Evolutionary conservation across 2,329 filamentous ascomycete species (phyloP).

Genomic region (Bipolaris zeicola): DNA sequence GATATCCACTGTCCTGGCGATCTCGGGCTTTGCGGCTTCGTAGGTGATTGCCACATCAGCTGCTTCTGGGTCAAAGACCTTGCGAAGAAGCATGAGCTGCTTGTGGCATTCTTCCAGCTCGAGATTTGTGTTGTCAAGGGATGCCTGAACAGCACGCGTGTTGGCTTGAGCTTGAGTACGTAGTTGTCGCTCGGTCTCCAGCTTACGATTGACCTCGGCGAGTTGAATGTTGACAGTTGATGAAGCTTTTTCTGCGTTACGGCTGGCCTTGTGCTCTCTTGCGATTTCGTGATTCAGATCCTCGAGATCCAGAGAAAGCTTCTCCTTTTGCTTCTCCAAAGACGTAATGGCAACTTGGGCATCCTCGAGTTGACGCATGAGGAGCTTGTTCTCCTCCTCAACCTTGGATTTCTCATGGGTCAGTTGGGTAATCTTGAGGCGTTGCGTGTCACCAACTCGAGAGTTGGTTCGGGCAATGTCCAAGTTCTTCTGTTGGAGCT

Average conservation of each 20-base stretch:
- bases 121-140: constrained; percentile 77
- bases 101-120: constrained; percentile 81
- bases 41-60: constrained; percentile 68
- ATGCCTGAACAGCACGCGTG: constrained; percentile 76
- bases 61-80: constrained; percentile 80
- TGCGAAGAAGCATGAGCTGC: constrained; percentile 81
- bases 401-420: constrained; percentile 82
- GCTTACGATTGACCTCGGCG: constrained; percentile 83
- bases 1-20: constrained; percentile 72
- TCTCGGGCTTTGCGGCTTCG: constrained; percentile 71
- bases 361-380: constrained; percentile 85
- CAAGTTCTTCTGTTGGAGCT: constrained; percentile 94
- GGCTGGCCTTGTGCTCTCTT: constrained; percentile 84
- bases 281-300: constrained; percentile 92
- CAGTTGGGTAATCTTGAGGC: constrained; percentile 74
- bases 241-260: constrained; percentile 86
- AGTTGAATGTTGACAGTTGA: constrained; percentile 81
- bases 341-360: constrained; percentile 81
- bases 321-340: constrained; percentile 92
- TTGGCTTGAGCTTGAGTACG: constrained; percentile 85
- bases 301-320: constrained; percentile 83
- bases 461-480: constrained; percentile 92
- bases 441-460: constrained; percentile 80
- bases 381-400: constrained; percentile 80
- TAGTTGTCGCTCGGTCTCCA: constrained; percentile 88